Evolutionary conservation across 164 flowering plant genomes (phyloP).

Genomic region (Saururus chinensis): DNA sequence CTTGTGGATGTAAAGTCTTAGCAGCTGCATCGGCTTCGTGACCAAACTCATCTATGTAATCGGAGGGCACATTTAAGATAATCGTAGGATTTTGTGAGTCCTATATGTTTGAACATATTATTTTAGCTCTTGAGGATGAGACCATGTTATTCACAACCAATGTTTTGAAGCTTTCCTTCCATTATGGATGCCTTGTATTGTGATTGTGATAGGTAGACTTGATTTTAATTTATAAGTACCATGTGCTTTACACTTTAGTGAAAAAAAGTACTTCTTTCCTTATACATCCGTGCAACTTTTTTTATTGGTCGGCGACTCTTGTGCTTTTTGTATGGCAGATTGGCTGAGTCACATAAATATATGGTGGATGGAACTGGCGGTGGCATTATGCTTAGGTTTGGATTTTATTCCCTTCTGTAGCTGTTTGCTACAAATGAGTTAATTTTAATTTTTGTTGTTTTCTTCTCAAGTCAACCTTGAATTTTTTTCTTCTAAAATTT

Average conservation of each 20-base stretch:
- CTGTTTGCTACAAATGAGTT: no score
- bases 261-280: neutral
- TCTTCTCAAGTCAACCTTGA: neutral
- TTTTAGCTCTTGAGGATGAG: no score
- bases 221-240: no score
- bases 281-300: neutral
- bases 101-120: neutral
- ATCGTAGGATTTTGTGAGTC: neutral
- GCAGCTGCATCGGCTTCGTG: no score
- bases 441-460: neutral
- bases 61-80: neutral
- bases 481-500: no score
- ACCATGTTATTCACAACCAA: no score
- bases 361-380: neutral
- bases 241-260: no score
- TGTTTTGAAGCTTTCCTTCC: no score
- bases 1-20: no score
- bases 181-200: no score
- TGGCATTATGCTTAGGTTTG: neutral
- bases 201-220: no score
- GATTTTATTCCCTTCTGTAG: neutral
- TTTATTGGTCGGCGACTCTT: neutral
- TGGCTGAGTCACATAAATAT: neutral
- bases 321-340: neutral
- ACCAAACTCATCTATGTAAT: no score